Evolutionary conservation across 148 eudicot species (phyloP).

Genomic region (Polygonum maritimum): DNA sequence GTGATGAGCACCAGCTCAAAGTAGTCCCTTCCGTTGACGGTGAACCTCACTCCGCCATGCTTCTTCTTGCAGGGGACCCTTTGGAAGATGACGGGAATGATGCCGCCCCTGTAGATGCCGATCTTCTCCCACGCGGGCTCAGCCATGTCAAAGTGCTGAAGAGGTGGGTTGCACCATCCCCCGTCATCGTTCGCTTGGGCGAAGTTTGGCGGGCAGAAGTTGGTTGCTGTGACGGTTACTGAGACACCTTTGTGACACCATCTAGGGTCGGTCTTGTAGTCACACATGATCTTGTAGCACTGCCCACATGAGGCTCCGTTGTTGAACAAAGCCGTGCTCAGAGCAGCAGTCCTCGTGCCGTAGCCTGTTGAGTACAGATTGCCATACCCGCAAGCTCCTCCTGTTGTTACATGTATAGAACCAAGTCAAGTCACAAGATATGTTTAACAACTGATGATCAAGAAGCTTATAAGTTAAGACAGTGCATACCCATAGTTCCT

Average conservation of each 20-base stretch:
- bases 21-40: conserved; percentile 67
- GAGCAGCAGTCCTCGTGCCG: conserved; percentile 71
- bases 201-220: conserved; percentile 87
- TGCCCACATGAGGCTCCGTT: conserved; percentile 77
- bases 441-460: neutral
- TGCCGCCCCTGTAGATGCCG: conserved; percentile 74
- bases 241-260: conserved; percentile 69
- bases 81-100: conserved; percentile 66
- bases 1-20: conserved; percentile 69
- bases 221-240: conserved; percentile 70
- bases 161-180: conserved; percentile 99
- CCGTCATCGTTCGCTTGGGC: conserved; percentile 53
- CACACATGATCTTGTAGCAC: conserved; percentile 73
- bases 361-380: conserved; percentile 59
- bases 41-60: conserved; percentile 82
- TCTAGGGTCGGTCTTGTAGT: conserved; percentile 29
- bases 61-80: conserved; percentile 80
- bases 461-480: neutral
- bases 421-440: neutral
- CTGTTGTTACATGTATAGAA: conserved; percentile 18
- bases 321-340: conserved; percentile 84
- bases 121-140: conserved; percentile 97
- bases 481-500: conserved; percentile 65
- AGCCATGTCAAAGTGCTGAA: conserved; percentile 92
- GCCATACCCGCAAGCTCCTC: conserved; percentile 96